Evolutionary conservation across 805 yeast species (phyloP).

Genomic region (Candida ponderosae): DNA sequence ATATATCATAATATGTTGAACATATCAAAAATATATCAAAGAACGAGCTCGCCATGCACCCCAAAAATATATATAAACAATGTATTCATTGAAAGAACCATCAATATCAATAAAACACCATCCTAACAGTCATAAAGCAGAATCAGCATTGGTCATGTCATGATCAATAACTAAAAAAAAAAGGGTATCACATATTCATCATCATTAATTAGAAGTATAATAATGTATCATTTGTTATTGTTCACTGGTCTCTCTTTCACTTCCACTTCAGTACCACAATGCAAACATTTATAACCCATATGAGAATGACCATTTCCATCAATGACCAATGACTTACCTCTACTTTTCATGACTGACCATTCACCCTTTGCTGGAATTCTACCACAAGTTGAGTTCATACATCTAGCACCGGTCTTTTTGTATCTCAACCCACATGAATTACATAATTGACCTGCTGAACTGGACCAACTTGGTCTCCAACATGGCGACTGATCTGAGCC

Average conservation of each 20-base stretch:
- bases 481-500: constrained; percentile 90
- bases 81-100: too few species aligned
- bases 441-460: constrained; percentile 88
- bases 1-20: too few species aligned
- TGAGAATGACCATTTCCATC: constrained; percentile 20
- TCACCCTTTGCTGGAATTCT: constrained; percentile 96
- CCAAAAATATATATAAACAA: too few species aligned
- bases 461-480: constrained; percentile 97
- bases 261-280: constrained; percentile 51
- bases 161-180: too few species aligned
- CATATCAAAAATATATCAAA: too few species aligned
- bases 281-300: constrained; percentile 44
- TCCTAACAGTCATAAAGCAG: too few species aligned
- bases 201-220: too few species aligned
- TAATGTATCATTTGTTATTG: too few species aligned
- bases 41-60: too few species aligned
- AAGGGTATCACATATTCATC: too few species aligned
- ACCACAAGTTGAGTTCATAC: constrained; percentile 66
- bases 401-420: constrained; percentile 89
- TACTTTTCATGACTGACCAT: constrained; percentile 78
- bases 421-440: constrained; percentile 93
- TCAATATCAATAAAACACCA: too few species aligned
- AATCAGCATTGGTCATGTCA: too few species aligned
- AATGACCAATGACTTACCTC: constrained; percentile 38
- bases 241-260: constrained; percentile 20